Conservation (phyloP, 441 rosid genomes). For the Adansonia grandidieri region DNA sequence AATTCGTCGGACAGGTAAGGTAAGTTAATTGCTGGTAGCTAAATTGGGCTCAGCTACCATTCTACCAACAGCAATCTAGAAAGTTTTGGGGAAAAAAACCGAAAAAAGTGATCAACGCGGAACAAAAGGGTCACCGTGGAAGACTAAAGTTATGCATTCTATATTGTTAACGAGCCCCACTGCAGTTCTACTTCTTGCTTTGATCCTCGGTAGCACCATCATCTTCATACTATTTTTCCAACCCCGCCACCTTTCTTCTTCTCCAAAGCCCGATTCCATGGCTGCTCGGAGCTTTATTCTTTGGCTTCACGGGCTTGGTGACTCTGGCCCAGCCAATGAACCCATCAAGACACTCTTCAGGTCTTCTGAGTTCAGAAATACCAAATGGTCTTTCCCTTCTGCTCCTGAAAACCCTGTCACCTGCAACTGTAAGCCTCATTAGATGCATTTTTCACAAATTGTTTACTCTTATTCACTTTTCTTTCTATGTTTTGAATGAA, state of each 20-base stretch:
- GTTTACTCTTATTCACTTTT: background rate
- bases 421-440: slow-evolving; percentile 62
- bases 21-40: background rate
- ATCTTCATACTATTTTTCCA: slow-evolving; percentile 36
- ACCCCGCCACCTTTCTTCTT: slow-evolving; percentile 31
- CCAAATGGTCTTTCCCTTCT: slow-evolving; percentile 85
- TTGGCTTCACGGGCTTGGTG: slow-evolving; percentile 92
- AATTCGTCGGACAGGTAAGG: background rate
- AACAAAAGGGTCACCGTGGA: slow-evolving; percentile 29
- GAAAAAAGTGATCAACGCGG: background rate
- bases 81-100: background rate
- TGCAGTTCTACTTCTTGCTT: slow-evolving; percentile 31
- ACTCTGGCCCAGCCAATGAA: slow-evolving; percentile 90
- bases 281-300: slow-evolving; percentile 68
- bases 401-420: slow-evolving; percentile 76
- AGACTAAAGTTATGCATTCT: slow-evolving; percentile 34
- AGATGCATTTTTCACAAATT: background rate
- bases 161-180: slow-evolving; percentile 36
- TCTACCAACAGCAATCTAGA: background rate
- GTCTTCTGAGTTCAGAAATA: slow-evolving; percentile 52
- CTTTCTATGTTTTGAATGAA: slow-evolving; percentile 4
- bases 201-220: slow-evolving; percentile 34
- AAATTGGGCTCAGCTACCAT: background rate
- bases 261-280: slow-evolving; percentile 39
- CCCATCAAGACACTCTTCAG: slow-evolving; percentile 72